Conservation (phyloP, 2,329 filamentous ascomycete species). For the Fusarium sp. region DNA sequence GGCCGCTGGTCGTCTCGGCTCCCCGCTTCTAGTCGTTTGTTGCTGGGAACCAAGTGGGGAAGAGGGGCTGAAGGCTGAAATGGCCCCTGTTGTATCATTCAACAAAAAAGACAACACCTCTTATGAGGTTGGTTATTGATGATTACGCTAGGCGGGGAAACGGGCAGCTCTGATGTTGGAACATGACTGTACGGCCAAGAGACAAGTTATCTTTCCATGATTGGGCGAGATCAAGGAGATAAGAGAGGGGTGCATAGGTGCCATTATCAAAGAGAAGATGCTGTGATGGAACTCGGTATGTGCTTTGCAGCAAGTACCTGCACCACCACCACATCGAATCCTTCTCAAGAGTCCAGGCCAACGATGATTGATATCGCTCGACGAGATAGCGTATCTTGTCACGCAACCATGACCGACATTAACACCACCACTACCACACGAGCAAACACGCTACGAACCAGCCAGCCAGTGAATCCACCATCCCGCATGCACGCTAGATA, state of each 20-base stretch:
- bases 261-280: constrained; percentile 20
- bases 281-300: constrained; percentile 13
- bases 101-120: constrained; percentile 28
- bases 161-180: constrained; percentile 1
- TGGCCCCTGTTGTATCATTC: constrained; percentile 23
- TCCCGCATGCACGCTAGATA: constrained; percentile 31
- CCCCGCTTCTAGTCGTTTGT: constrained; percentile 36
- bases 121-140: constrained; percentile 24
- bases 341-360: constrained; percentile 23
- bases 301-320: constrained; percentile 8
- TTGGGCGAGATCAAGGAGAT: constrained; percentile 26
- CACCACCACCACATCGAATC: constrained; percentile 26
- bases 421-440: constrained; percentile 28
- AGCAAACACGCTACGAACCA: constrained; percentile 10
- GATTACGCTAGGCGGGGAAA: constrained; percentile 14
- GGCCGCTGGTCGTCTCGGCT: constrained; percentile 29
- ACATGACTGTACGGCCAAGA: background rate
- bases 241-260: constrained; percentile 24
- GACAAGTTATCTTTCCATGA: constrained; percentile 3
- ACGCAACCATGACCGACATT: constrained; percentile 29
- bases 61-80: constrained; percentile 27
- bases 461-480: constrained; percentile 10
- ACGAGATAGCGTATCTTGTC: constrained; percentile 37
- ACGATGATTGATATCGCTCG: constrained; percentile 25
- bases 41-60: constrained; percentile 29